These are phyloP conservation scores for Alternaria triticimaculans DNA, from an alignment of 2,329 filamentous ascomycete genomes.

Conservation along the genomic window DNA sequence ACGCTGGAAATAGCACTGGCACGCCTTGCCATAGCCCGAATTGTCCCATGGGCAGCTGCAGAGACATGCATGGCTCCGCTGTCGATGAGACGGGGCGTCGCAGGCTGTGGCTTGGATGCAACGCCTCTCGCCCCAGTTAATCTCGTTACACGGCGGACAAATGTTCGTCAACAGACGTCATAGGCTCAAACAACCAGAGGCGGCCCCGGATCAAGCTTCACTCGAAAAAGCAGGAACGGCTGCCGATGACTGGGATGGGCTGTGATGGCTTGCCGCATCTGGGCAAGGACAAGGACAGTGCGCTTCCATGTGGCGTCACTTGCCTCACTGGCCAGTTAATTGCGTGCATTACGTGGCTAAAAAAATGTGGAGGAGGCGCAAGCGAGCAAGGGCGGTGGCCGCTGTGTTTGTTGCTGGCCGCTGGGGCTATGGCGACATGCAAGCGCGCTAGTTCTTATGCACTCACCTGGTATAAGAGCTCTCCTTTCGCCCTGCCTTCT, in stretches of 20 bases:
- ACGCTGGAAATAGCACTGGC: slow-evolving; percentile 2
- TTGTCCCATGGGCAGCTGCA: not conserved
- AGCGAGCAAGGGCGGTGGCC: slow-evolving; percentile 15
- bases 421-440: slow-evolving; percentile 8
- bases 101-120: not conserved
- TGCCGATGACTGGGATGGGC: not conserved
- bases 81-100: not conserved
- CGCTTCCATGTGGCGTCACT: slow-evolving; percentile 30
- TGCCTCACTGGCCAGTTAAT: slow-evolving; percentile 29
- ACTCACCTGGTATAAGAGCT: slow-evolving; percentile 25
- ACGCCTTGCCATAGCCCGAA: not conserved
- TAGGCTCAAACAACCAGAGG: not conserved
- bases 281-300: slow-evolving; percentile 12
- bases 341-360: slow-evolving; percentile 25
- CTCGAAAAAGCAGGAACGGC: not conserved
- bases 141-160: not conserved
- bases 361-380: slow-evolving; percentile 32
- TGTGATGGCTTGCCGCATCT: slow-evolving; percentile 17
- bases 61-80: not conserved
- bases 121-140: not conserved
- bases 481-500: slow-evolving; percentile 18
- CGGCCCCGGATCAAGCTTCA: not conserved
- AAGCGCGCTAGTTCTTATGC: slow-evolving; percentile 16
- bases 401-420: slow-evolving; percentile 33
- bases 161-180: slow-evolving; percentile 4